These are phyloP conservation scores for Psilocybe cubensis DNA, from an alignment of 768 basidiomycete species.

Conservation along the genomic window DNA sequence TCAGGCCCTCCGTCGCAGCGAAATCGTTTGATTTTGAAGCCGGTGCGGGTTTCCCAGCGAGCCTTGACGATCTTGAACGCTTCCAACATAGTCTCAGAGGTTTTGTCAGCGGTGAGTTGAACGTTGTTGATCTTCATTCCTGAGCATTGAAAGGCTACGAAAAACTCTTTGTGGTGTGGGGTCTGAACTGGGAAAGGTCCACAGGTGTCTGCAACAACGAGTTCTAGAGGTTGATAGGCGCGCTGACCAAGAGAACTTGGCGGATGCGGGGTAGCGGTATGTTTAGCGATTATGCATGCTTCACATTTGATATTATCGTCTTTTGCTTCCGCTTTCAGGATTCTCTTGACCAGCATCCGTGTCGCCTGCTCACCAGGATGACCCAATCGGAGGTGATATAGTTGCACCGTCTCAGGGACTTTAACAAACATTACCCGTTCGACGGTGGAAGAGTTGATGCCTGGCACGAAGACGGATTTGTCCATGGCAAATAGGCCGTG, in stretches of 20 bases:
- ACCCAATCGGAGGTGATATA: constrained; percentile 14
- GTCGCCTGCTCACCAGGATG: constrained; percentile 15
- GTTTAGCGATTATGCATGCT: constrained; percentile 10
- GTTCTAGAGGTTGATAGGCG: no score
- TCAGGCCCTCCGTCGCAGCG: no score
- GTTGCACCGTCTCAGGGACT: constrained; percentile 7
- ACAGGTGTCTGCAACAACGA: no score
- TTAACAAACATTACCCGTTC: not conserved
- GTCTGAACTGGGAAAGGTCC: not conserved
- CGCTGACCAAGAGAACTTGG: no score
- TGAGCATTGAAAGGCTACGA: not conserved
- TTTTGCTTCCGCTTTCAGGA: not conserved
- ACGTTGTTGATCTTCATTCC: no score
- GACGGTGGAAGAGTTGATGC: not conserved
- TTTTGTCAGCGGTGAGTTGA: constrained; percentile 9
- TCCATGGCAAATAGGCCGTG: no score
- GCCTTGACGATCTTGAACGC: no score
- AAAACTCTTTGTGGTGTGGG: not conserved
- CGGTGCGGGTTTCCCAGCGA: constrained; percentile 8
- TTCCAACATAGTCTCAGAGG: not conserved
- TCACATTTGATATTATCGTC: constrained; percentile 1
- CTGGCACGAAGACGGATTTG: no score
- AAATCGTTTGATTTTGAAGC: constrained; percentile 3
- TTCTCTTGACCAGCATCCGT: no score
- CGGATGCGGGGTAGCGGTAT: constrained; percentile 1